Conservation (phyloP, 2,329 filamentous ascomycete species). For the Aspergillus proliferans region DNA sequence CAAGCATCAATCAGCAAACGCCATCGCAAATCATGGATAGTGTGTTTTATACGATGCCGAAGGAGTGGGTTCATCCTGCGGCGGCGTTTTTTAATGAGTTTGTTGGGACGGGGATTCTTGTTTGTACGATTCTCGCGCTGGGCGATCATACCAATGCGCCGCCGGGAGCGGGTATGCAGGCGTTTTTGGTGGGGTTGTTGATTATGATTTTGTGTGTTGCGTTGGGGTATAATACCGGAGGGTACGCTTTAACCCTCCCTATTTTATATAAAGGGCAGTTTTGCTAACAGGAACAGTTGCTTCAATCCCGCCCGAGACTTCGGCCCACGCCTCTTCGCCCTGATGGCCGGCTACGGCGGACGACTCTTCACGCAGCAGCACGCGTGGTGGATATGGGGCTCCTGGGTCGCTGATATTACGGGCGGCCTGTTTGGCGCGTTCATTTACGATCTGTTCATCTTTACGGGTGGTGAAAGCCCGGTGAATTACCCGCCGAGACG, state of each 20-base stretch:
- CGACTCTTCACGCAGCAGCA: conserved; percentile 17
- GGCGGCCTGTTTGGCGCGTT: conserved; percentile 27
- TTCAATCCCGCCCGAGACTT: conserved; percentile 34
- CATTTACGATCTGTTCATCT: conserved; percentile 33
- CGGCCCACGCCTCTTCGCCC: conserved; percentile 26
- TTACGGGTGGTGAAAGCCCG: conserved; percentile 33
- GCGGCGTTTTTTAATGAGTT: conserved; percentile 37
- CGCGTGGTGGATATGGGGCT: conserved; percentile 33
- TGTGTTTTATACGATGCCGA: conserved; percentile 22
- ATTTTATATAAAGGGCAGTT: too few relatives aligned
- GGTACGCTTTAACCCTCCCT: conserved; percentile 9
- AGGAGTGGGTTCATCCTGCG: conserved; percentile 15
- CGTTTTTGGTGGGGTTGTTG: conserved; percentile 20
- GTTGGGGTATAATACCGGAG: conserved; percentile 33
- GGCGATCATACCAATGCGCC: conserved; percentile 41
- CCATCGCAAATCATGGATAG: background rate
- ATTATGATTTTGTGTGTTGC: conserved; percentile 8
- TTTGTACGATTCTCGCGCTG: conserved; percentile 29
- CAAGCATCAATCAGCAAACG: conserved; percentile 11
- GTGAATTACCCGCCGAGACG: conserved; percentile 40
- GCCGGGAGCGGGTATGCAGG: conserved; percentile 38
- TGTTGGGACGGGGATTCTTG: conserved; percentile 25
- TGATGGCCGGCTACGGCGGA: conserved; percentile 28
- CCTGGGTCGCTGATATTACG: conserved; percentile 28
- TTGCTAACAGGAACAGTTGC: conserved; percentile 10